These are phyloP conservation scores for Xylaria multiplex DNA, from an alignment of 2,329 filamentous ascomycete genomes.

Conservation along the genomic window DNA sequence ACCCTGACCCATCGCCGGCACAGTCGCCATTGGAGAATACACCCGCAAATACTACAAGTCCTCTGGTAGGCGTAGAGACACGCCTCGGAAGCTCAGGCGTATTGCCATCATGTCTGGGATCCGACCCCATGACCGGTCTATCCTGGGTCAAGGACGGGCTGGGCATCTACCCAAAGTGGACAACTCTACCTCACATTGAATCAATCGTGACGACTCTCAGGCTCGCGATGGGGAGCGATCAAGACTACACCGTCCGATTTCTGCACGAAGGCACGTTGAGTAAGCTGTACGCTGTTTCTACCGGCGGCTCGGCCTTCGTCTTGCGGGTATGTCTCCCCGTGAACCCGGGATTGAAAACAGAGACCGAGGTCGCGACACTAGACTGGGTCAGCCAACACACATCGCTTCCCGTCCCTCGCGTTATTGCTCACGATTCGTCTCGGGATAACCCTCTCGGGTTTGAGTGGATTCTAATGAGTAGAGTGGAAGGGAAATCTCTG, in stretches of 20 bases:
- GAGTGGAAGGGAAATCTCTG: conserved; percentile 44
- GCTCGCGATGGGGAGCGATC: conserved; percentile 24
- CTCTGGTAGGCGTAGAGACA: too few species aligned
- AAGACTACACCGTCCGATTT: conserved; percentile 38
- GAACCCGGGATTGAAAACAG: conserved; percentile 43
- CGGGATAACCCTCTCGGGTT: conserved; percentile 44
- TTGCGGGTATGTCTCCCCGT: conserved; percentile 45
- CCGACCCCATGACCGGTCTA: conserved; percentile 31
- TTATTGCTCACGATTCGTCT: conserved; percentile 40
- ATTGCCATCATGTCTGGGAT: not conserved
- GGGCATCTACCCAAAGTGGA: conserved; percentile 36
- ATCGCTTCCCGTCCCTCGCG: conserved; percentile 42
- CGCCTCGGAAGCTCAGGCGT: not conserved
- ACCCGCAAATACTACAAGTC: not conserved
- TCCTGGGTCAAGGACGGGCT: conserved; percentile 34
- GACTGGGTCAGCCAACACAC: conserved; percentile 42
- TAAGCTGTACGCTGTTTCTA: conserved; percentile 43
- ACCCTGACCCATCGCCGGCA: not conserved
- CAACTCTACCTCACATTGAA: conserved; percentile 38
- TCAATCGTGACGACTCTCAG: conserved; percentile 42
- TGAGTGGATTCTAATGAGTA: conserved; percentile 49
- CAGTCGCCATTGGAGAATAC: not conserved
- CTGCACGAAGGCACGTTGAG: conserved; percentile 40
- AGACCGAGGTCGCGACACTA: conserved; percentile 48
- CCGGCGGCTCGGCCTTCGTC: conserved; percentile 47